phyloP scores from a whole-genome alignment of 768 basidiomycete species.

The Mycena venus region DNA sequence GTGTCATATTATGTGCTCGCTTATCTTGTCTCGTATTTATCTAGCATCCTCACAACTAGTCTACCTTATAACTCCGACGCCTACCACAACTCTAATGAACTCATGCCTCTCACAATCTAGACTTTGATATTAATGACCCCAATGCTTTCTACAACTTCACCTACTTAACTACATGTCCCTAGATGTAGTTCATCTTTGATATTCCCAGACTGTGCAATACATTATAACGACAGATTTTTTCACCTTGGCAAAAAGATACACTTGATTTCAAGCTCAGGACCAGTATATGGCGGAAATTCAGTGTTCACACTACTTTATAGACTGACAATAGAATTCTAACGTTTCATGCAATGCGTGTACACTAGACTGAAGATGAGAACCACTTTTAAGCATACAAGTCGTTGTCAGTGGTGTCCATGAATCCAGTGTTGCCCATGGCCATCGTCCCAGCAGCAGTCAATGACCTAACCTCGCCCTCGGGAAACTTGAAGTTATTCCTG shows the following conservation, averaged over 20 bases:
- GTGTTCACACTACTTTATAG: no score
- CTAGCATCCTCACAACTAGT: not conserved
- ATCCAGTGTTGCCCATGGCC: not conserved
- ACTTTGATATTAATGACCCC: no score
- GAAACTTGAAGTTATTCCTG: conserved; percentile 99
- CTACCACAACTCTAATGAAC: no score
- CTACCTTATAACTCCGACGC: not conserved
- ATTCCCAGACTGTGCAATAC: no score
- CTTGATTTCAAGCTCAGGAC: no score
- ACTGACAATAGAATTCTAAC: not conserved
- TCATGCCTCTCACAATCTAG: no score
- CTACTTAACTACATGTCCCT: no score
- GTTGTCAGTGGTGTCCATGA: not conserved
- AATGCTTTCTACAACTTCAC: no score
- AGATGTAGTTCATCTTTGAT: no score
- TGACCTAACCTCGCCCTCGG: conserved; percentile 69
- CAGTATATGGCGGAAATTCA: no score
- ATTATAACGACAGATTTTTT: no score
- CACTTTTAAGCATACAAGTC: conserved; percentile 61
- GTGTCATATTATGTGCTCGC: not conserved
- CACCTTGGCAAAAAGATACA: no score
- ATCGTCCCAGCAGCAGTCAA: conserved; percentile 38
- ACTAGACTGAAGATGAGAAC: not conserved
- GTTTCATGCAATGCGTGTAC: not conserved
- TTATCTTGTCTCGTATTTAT: not conserved